These are phyloP conservation scores for Solanum rostratum DNA, from an alignment of 257 asterid genomes.

Conservation along the genomic window DNA sequence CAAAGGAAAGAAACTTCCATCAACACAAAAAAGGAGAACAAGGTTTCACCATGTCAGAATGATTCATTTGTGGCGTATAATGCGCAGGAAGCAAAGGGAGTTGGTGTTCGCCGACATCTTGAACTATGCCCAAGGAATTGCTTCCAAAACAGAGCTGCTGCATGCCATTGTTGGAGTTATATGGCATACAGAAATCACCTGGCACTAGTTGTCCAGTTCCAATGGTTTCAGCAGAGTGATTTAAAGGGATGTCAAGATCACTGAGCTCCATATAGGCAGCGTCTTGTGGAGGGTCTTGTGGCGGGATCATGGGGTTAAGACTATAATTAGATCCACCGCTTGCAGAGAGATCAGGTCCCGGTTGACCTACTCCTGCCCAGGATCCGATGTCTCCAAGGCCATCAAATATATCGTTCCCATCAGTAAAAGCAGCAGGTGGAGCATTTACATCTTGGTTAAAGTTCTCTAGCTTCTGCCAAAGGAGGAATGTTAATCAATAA, in stretches of 20 bases:
- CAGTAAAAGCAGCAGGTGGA: background rate
- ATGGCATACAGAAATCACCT: conserved; percentile 8
- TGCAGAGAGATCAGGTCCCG: conserved; percentile 10
- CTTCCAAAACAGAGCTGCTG: conserved; percentile 7
- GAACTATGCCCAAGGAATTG: conserved; percentile 3
- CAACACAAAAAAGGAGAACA: background rate
- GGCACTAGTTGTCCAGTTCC: conserved; percentile 8
- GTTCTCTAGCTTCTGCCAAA: conserved; percentile 13
- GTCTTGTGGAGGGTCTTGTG: conserved; percentile 21
- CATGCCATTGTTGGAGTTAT: background rate
- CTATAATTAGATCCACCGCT: conserved; percentile 5
- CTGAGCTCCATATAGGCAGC: conserved; percentile 41
- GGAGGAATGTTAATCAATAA: background rate
- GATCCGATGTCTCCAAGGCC: conserved; percentile 27
- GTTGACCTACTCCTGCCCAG: conserved; percentile 15
- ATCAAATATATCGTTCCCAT: conserved; percentile 25
- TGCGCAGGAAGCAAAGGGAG: conserved; percentile 11
- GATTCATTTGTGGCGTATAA: background rate
- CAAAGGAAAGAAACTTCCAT: background rate
- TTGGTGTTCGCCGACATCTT: conserved; percentile 9
- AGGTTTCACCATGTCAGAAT: conserved; percentile 27
- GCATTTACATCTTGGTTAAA: conserved; percentile 1
- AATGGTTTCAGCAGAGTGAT: conserved; percentile 11
- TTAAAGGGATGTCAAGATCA: conserved; percentile 46
- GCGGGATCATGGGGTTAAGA: conserved; percentile 3